Conservation (phyloP, 2,329 filamentous ascomycete species). For the Microsporum canis region DNA sequence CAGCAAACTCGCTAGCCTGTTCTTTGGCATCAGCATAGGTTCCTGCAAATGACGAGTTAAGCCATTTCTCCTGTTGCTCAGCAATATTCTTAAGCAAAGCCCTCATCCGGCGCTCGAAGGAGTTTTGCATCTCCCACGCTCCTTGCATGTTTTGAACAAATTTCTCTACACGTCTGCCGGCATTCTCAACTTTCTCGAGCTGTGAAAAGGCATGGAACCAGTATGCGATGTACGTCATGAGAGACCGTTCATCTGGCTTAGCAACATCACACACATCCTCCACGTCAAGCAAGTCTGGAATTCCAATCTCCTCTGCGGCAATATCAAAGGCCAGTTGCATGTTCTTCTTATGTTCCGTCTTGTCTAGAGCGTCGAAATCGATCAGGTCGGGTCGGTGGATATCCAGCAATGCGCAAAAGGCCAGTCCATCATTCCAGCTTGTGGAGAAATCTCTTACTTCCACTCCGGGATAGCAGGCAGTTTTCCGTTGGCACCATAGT, state of each 20-base stretch:
- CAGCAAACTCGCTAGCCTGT: conserved; percentile 67
- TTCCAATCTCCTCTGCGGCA: conserved; percentile 89
- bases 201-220: conserved; percentile 99
- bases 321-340: conserved; percentile 98
- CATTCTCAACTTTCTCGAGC: conserved; percentile 97
- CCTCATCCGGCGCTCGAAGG: conserved; percentile 83
- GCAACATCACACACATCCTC: conserved; percentile 96
- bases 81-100: conserved; percentile 65
- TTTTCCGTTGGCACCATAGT: conserved; percentile 97
- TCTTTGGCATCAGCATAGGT: conserved; percentile 87
- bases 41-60: conserved; percentile 70
- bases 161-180: conserved; percentile 89
- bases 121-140: conserved; percentile 98
- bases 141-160: conserved; percentile 99
- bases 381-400: conserved; percentile 96
- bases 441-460: conserved; percentile 88
- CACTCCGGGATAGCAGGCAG: conserved; percentile 94
- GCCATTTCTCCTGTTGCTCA: conserved; percentile 64
- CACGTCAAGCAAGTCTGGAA: conserved; percentile 87
- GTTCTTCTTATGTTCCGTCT: conserved; percentile 85
- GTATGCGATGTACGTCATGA: conserved; percentile 99
- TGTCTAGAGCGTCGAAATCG: conserved; percentile 90
- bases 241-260: conserved; percentile 86
- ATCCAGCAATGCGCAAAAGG: conserved; percentile 90
- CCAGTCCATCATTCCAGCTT: conserved; percentile 95